Conservation (phyloP, 179 eudicot genomes). For the Patellifolia procumbens region DNA sequence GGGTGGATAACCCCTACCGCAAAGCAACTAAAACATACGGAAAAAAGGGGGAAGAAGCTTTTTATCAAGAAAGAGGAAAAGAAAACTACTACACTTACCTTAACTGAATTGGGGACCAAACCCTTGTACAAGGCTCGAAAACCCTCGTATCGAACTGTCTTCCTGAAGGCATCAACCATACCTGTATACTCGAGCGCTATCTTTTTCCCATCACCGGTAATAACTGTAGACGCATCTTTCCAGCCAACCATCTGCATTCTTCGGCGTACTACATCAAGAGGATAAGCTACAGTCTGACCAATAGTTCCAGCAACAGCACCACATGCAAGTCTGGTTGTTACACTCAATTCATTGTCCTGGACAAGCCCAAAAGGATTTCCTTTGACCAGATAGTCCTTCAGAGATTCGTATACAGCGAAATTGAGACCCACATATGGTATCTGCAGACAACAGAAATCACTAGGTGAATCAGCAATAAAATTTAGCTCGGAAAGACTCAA, state of each 20-base stretch:
- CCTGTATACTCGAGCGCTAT: conserved; percentile 75
- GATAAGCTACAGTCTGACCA: conserved; percentile 95
- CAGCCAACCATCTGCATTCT: conserved; percentile 99
- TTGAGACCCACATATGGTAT: conserved; percentile 96
- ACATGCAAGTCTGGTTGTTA: conserved; percentile 86
- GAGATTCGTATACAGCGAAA: conserved; percentile 90
- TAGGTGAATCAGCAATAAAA: neutral
- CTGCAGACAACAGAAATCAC: conserved; percentile 39
- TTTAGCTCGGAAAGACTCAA: neutral
- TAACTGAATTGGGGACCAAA: conserved; percentile 89
- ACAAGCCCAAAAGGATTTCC: conserved; percentile 63
- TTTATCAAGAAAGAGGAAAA: neutral
- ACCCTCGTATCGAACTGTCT: conserved; percentile 84
- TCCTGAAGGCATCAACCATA: conserved; percentile 87
- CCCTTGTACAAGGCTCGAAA: conserved; percentile 89
- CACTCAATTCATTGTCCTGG: conserved; percentile 68
- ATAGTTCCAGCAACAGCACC: conserved; percentile 95
- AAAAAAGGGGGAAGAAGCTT: neutral
- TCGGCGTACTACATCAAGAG: conserved; percentile 85
- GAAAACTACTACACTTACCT: conserved; percentile 49
- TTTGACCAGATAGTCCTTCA: conserved; percentile 78
- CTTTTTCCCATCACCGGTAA: conserved; percentile 73
- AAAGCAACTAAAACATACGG: neutral
- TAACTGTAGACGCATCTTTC: conserved; percentile 71
- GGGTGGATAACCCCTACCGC: no score